phyloP scores from a whole-genome alignment of 441 rosid species.

The Flueggea neowawraea region DNA sequence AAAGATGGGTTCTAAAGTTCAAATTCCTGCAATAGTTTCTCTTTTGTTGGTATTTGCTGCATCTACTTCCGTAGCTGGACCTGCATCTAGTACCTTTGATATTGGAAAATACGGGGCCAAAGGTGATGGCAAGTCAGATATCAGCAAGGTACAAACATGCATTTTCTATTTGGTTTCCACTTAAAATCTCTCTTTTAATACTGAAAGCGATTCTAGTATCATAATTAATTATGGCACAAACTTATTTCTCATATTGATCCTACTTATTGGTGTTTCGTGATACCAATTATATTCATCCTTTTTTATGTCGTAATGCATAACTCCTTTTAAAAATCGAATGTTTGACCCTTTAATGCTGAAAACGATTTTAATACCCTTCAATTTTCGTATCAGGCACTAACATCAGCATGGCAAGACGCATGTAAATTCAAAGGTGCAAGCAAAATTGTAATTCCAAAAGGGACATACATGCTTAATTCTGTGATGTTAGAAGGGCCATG shows the following conservation, averaged over 20 bases:
- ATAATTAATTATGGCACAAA: background rate
- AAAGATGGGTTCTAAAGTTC: background rate
- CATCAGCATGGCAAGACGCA: constrained; percentile 45
- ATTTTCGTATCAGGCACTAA: constrained; percentile 21
- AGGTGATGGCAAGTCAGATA: constrained; percentile 31
- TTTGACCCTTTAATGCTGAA: background rate
- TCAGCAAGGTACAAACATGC: constrained; percentile 13
- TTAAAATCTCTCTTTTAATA: too few species aligned
- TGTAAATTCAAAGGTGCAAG: constrained; percentile 28
- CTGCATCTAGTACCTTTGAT: constrained; percentile 1
- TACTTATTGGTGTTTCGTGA: too few species aligned
- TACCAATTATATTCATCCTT: too few species aligned
- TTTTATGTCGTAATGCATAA: too few species aligned
- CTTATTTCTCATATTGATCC: too few species aligned
- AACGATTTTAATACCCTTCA: background rate
- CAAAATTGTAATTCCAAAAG: constrained; percentile 40
- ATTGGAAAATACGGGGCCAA: constrained; percentile 29
- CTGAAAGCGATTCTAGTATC: too few species aligned
- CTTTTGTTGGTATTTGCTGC: constrained; percentile 6
- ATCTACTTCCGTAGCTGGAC: background rate
- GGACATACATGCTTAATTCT: constrained; percentile 24
- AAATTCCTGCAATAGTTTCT: background rate
- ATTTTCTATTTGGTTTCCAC: too few species aligned
- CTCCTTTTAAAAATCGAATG: too few species aligned
- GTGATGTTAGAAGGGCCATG: constrained; percentile 44